Evolutionary conservation across 78 protist genomes (phyloP).

Genomic region (Bodo saltans): DNA sequence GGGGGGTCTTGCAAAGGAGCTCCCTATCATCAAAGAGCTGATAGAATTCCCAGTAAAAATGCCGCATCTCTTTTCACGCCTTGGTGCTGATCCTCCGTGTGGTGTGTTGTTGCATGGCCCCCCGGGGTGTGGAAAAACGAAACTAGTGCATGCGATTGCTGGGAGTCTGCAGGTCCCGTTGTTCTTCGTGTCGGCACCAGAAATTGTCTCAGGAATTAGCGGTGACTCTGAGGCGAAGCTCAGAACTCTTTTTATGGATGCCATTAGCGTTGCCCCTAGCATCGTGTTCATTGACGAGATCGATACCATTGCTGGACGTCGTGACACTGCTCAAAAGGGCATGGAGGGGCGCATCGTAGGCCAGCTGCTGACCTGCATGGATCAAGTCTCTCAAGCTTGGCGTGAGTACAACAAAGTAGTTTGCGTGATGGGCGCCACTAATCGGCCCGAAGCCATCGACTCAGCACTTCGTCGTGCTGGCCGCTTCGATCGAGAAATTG

Average conservation of each 20-base stretch:
- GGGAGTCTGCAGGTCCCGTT: conserved; percentile 65
- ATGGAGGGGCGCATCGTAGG: conserved; percentile 97
- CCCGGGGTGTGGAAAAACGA: conserved; percentile 93
- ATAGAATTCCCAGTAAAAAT: conserved; percentile 78
- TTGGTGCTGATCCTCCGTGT: conserved; percentile 71
- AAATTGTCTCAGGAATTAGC: conserved; percentile 84
- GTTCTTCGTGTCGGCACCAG: conserved; percentile 79
- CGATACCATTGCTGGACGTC: conserved; percentile 92
- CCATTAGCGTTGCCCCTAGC: conserved; percentile 75
- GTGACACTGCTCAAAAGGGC: conserved; percentile 86
- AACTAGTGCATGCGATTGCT: conserved; percentile 84
- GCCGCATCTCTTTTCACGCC: conserved; percentile 73
- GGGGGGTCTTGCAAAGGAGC: conserved; percentile 69
- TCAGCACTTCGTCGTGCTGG: conserved; percentile 91
- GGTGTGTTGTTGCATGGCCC: conserved; percentile 93
- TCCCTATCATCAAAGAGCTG: conserved; percentile 72
- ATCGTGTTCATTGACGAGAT: conserved; percentile 95
- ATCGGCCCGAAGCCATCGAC: conserved; percentile 88
- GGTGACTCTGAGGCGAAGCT: conserved; percentile 91
- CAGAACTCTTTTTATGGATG: conserved; percentile 67
- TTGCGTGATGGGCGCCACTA: conserved; percentile 84
- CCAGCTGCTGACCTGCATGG: conserved; percentile 94
- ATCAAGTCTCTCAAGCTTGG: conserved; percentile 36
- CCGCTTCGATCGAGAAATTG: conserved; percentile 87
- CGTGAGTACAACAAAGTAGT: conserved; percentile 45